phyloP scores from a whole-genome alignment of 495 filamentous ascomycete genomes.

The Penicillium paxilli region DNA sequence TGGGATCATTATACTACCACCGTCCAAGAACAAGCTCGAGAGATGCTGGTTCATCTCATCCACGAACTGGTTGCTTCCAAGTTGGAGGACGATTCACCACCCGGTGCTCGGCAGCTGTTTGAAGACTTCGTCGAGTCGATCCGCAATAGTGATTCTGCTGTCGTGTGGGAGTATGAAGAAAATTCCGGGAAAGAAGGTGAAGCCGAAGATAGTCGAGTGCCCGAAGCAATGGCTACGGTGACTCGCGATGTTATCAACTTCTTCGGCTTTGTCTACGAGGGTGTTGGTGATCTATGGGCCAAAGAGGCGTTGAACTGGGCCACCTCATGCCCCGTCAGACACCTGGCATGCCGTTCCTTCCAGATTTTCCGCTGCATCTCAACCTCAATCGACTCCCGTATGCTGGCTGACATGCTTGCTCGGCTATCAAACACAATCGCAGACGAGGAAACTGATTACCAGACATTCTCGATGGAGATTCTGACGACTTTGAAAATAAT shows the following conservation, averaged over 20 bases:
- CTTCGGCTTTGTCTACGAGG: conserved; percentile 82
- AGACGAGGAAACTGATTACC: conserved; percentile 86
- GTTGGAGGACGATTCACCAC: conserved; percentile 70
- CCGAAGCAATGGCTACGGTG: conserved; percentile 79
- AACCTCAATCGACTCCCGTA: conserved; percentile 82
- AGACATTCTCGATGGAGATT: conserved; percentile 97
- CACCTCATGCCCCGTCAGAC: conserved; percentile 92
- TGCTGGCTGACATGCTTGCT: conserved; percentile 95
- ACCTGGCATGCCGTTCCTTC: conserved; percentile 94
- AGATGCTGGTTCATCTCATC: conserved; percentile 97
- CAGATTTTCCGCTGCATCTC: conserved; percentile 95
- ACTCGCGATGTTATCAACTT: conserved; percentile 78
- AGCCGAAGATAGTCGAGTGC: conserved; percentile 75
- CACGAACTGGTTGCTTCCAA: conserved; percentile 94
- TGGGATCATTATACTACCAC: conserved; percentile 97
- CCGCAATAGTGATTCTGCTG: conserved; percentile 77
- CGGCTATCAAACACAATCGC: conserved; percentile 94
- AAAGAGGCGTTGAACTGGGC: conserved; percentile 91
- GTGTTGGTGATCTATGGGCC: conserved; percentile 86
- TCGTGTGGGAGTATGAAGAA: conserved; percentile 94
- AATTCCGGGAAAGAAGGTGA: conserved; percentile 71
- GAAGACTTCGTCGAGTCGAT: conserved; percentile 91
- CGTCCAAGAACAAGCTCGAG: conserved; percentile 92
- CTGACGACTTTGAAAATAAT: conserved; percentile 89
- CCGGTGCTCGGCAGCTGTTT: conserved; percentile 68